Base-by-base conservation (phyloP, 2,329 filamentous ascomycete genomes). In the Samsoniella hepiali region DNA sequence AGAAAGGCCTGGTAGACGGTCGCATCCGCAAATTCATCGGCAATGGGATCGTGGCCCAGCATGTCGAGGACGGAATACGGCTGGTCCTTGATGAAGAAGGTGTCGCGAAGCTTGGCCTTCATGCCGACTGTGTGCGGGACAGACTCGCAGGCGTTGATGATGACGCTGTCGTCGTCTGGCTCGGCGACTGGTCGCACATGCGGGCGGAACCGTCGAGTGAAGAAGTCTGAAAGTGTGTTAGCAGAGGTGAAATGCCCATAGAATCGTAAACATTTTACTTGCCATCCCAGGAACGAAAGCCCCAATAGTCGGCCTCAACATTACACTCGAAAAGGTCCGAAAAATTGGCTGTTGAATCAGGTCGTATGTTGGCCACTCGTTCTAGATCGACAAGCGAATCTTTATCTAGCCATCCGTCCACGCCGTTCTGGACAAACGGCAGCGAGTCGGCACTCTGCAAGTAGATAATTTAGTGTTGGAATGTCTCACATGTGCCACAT, bases 1-100 rank as follows among this genome's bases (percentile, higher is more conserved):
- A 91, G 76, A 70, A 89, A 91, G 0, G 88, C 88, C 69, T 91
- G 88, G 72, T 91, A 91, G 34, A 91, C 77, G 0, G 86, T 90
- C 1, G 85, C 88, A 6, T 84, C 84, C 0, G 78, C 81, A 67
- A 91, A 91, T 1, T 83, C 69, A 8, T 76, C 68, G 0, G 84
- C 77, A 1, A 85, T 72, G 0, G 77, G 69, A 67, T 89, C 84
- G 68, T 84, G 75, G 0, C 77, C 81, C 3, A 91, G 77, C 85
- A 90, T 89, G 70, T 89, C 84, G 2, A 77, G 68, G 22, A 89
- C 72, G 0, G 85, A 89, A 74, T 91, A 91, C 0, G 87, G 86
- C 73, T 90, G 87, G 9, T 81, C 82, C 71, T 91, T 91, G 69
- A 87, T 79, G 82, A 87, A 91, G 78, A 91, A 91, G 7, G 73